A percentile compares a stretch with the other conserved stretches of the same genome.
Conservation (phyloP, 2,329 filamentous ascomycete species). For the Microthyrium microscopicum region DNA sequence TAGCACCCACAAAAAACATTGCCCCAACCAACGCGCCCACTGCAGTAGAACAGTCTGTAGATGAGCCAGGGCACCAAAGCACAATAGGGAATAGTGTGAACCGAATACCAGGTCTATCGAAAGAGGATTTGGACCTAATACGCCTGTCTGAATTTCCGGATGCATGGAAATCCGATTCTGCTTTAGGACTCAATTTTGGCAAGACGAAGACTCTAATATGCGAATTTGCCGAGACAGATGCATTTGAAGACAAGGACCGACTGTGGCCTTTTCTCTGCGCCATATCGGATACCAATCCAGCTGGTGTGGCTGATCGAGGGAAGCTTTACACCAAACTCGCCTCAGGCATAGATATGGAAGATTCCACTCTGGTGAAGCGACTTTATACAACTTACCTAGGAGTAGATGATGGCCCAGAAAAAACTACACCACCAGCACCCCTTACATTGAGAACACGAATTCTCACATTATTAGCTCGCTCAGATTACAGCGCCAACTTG, state of each 20-base stretch:
- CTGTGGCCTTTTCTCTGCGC: conserved; percentile 74
- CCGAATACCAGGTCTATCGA: conserved; percentile 47
- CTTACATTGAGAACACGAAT: conserved; percentile 63
- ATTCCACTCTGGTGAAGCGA: conserved; percentile 41
- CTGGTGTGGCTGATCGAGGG: conserved; percentile 63
- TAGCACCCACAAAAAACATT: too few species aligned
- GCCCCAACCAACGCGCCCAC: too few species aligned
- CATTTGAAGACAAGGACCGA: conserved; percentile 69
- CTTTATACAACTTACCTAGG: conserved; percentile 60
- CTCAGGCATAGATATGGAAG: conserved; percentile 54
- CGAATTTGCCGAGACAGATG: conserved; percentile 63
- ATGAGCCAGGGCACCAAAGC: conserved; percentile 24
- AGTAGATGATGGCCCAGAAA: conserved; percentile 26
- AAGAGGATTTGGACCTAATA: conserved; percentile 52
- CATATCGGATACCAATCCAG: conserved; percentile 67
- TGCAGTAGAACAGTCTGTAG: conserved; percentile 18
- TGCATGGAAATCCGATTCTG: conserved; percentile 45
- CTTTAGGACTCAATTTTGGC: conserved; percentile 47
- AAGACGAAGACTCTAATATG: conserved; percentile 55
- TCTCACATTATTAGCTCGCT: conserved; percentile 26
- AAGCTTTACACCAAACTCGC: conserved; percentile 79
- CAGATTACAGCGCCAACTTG: background rate
- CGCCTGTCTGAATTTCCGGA: conserved; percentile 49
- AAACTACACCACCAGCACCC: conserved; percentile 25
- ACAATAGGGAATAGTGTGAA: too few species aligned